These are phyloP conservation scores for Lachancea nothofagi DNA, from an alignment of 805 yeast genomes.

Conservation along the genomic window DNA sequence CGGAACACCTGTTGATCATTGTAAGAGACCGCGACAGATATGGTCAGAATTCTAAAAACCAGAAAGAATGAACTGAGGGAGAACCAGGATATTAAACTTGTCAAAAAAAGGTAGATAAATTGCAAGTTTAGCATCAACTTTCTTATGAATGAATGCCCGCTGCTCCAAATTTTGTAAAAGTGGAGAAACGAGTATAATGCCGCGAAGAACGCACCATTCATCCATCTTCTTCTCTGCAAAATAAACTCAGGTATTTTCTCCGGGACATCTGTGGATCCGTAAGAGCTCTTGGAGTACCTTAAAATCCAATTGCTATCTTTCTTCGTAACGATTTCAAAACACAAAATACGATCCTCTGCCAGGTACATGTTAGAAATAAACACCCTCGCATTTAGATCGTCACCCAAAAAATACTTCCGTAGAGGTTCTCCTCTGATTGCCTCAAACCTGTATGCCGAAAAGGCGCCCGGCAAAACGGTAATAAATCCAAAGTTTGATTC, in stretches of 20 bases:
- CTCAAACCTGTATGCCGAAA: conserved; percentile 83
- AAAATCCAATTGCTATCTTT: conserved; percentile 66
- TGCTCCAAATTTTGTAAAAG: conserved; percentile 67
- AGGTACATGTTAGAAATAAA: conserved; percentile 94
- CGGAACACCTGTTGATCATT: conserved; percentile 68
- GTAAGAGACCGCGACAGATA: conserved; percentile 52
- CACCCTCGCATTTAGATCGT: conserved; percentile 71
- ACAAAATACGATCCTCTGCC: conserved; percentile 93
- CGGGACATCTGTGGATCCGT: conserved; percentile 95
- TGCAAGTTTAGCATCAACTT: conserved; percentile 71
- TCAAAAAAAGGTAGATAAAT: conserved; percentile 69
- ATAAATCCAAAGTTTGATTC: conserved; percentile 94
- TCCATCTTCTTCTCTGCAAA: conserved; percentile 92
- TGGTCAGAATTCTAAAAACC: conserved; percentile 82
- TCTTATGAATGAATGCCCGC: conserved; percentile 65
- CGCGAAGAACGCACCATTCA: conserved; percentile 94
- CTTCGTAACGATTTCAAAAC: conserved; percentile 94
- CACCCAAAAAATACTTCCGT: conserved; percentile 89
- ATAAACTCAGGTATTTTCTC: conserved; percentile 80
- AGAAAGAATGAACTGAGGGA: conserved; percentile 84
- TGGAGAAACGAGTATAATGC: conserved; percentile 82
- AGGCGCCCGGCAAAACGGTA: conserved; percentile 93
- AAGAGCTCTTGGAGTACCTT: conserved; percentile 79
- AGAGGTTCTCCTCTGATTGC: conserved; percentile 84
- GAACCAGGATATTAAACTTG: conserved; percentile 84